These are phyloP conservation scores for Globisporangium nodosum DNA, from an alignment of 352 stramenopile genomes.

Conservation along the genomic window DNA sequence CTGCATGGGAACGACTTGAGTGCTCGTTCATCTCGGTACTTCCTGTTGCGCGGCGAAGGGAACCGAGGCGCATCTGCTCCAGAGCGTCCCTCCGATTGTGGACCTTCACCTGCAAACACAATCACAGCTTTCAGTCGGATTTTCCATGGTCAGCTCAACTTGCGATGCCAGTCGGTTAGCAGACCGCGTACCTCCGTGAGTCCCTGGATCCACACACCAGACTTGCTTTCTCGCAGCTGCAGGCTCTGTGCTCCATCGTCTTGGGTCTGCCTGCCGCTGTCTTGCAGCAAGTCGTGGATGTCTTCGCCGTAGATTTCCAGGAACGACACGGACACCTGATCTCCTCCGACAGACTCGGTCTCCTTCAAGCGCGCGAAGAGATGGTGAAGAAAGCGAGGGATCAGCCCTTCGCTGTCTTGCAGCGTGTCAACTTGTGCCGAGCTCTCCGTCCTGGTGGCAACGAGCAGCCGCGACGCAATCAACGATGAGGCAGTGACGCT, in stretches of 20 bases:
- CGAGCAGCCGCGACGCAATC: constrained; percentile 34
- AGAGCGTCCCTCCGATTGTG: constrained; percentile 47
- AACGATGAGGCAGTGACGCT: constrained; percentile 34
- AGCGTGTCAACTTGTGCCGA: constrained; percentile 14
- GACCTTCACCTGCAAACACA: constrained; percentile 38
- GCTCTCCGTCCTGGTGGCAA: constrained; percentile 3
- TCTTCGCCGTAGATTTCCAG: constrained; percentile 98
- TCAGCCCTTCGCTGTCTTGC: constrained; percentile 64
- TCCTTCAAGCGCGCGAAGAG: constrained; percentile 50
- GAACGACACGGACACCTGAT: constrained; percentile 79
- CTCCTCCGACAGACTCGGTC: constrained; percentile 20
- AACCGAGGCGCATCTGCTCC: constrained; percentile 76
- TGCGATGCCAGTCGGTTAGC: too few species aligned
- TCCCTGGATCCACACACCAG: constrained; percentile 75
- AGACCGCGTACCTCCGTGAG: constrained; percentile 45
- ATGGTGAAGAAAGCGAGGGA: constrained; percentile 80
- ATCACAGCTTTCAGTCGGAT: neutral
- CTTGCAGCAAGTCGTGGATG: constrained; percentile 91
- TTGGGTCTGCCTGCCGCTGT: constrained; percentile 27
- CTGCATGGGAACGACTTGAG: constrained; percentile 82
- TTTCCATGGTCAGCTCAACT: too few species aligned
- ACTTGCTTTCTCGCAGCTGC: constrained; percentile 64
- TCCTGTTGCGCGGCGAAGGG: constrained; percentile 67
- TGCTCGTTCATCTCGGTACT: constrained; percentile 88
- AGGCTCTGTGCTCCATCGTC: constrained; percentile 38